phyloP scores from a whole-genome alignment of 805 yeast species.

The Wickerhamiella occidentalis region DNA sequence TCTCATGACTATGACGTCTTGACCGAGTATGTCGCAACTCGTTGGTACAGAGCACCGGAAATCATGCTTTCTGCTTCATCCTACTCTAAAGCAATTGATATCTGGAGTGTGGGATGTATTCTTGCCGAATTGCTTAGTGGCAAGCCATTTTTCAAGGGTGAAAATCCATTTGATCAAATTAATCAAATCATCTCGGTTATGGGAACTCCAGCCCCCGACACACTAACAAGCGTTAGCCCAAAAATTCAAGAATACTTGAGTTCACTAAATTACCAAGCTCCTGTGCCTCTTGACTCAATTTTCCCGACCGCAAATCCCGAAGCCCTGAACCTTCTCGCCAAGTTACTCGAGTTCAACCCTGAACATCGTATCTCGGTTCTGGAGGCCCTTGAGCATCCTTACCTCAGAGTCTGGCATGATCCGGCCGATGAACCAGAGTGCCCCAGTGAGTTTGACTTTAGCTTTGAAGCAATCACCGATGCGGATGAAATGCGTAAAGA shows the following conservation, averaged over 20 bases:
- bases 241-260: constrained; percentile 83
- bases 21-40: constrained; percentile 96
- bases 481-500: constrained; percentile 64
- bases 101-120: constrained; percentile 96
- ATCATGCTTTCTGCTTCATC: constrained; percentile 90
- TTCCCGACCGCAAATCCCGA: constrained; percentile 47
- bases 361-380: constrained; percentile 68
- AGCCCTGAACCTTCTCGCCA: constrained; percentile 56
- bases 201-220: constrained; percentile 80
- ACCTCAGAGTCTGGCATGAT: constrained; percentile 78
- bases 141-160: constrained; percentile 83
- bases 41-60: constrained; percentile 98
- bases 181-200: constrained; percentile 71
- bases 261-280: constrained; percentile 59
- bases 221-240: constrained; percentile 48
- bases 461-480: constrained; percentile 75
- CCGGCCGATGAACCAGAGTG: constrained; percentile 89
- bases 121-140: constrained; percentile 82
- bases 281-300: constrained; percentile 41
- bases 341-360: constrained; percentile 74
- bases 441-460: constrained; percentile 77
- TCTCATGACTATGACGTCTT: constrained; percentile 38
- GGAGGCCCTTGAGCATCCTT: constrained; percentile 78
- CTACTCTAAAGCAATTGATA: constrained; percentile 88
- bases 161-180: constrained; percentile 85